Evolutionary conservation across 2,329 filamentous ascomycete genomes (phyloP).

Genomic region (Blumeria graminis): DNA sequence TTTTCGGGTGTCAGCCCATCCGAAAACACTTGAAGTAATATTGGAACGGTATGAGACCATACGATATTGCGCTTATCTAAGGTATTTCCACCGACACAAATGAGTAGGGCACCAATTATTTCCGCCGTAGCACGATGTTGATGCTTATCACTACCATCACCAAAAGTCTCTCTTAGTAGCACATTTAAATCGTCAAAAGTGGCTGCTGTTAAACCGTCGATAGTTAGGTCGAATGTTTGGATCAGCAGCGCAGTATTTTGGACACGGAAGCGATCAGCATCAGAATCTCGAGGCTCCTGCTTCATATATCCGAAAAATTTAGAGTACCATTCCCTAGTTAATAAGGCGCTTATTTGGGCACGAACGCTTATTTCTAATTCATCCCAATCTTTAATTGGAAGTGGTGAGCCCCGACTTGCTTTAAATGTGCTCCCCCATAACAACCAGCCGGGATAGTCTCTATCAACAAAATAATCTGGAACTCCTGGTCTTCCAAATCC

Average conservation of each 20-base stretch:
- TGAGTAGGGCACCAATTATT: conserved; percentile 67
- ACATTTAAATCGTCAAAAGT: conserved; percentile 77
- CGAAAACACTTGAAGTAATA: conserved; percentile 65
- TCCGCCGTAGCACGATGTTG: conserved; percentile 90
- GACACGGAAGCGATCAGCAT: conserved; percentile 71
- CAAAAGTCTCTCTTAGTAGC: conserved; percentile 53
- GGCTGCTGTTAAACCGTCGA: conserved; percentile 50
- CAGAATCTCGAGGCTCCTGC: conserved; percentile 71
- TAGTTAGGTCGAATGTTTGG: conserved; percentile 74
- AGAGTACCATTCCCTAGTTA: conserved; percentile 68
- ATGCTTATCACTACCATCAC: conserved; percentile 88
- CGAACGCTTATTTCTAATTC: conserved; percentile 51
- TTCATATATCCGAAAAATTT: conserved; percentile 85
- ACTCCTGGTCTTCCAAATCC: conserved; percentile 49
- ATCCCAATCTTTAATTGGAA: conserved; percentile 46
- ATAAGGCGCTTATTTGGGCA: conserved; percentile 51
- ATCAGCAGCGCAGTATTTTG: conserved; percentile 68
- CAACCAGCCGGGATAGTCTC: conserved; percentile 85
- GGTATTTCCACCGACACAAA: conserved; percentile 56
- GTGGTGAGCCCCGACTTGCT: conserved; percentile 49
- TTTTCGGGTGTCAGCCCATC: conserved; percentile 90
- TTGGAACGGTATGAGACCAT: conserved; percentile 78
- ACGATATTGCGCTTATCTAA: conserved; percentile 48
- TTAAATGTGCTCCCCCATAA: conserved; percentile 81
- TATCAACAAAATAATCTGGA: conserved; percentile 73